Conservation (phyloP, 192 early-diverging fungal genomes). For the Rhizophagus sp. region DNA sequence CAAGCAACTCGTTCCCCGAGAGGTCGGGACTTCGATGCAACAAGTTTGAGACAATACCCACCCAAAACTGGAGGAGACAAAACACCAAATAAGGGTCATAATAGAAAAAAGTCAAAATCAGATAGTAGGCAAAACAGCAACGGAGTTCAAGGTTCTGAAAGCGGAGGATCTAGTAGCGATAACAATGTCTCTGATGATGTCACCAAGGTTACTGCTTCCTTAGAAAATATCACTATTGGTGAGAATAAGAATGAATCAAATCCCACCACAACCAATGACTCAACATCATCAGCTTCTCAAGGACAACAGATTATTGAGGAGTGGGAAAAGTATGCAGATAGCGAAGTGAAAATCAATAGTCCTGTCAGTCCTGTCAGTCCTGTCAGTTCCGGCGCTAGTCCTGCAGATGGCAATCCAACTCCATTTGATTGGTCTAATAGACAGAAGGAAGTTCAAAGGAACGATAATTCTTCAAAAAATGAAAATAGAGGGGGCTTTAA, state of each 20-base stretch:
- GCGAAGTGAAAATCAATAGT: constrained; percentile 4
- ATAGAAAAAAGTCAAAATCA: constrained; percentile 24
- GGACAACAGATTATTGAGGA: constrained; percentile 20
- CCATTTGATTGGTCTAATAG: constrained; percentile 14
- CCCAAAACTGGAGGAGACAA: constrained; percentile 14
- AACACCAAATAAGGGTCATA: constrained; percentile 10
- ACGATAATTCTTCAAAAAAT: background rate
- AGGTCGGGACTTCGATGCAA: constrained; percentile 47
- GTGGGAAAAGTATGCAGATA: constrained; percentile 18
- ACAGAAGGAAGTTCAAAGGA: constrained; percentile 15
- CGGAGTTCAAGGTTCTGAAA: constrained; percentile 21
- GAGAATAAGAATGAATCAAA: constrained; percentile 16
- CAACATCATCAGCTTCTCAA: background rate
- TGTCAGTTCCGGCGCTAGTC: background rate
- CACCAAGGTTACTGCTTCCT: background rate
- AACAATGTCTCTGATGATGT: constrained; percentile 18
- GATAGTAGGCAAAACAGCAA: constrained; percentile 19
- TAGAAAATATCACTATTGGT: constrained; percentile 15
- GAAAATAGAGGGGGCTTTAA: constrained; percentile 16
- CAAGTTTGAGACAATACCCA: constrained; percentile 37
- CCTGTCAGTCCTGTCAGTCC: no score
- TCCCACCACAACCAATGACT: background rate
- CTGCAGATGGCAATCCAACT: background rate
- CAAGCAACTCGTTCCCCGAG: constrained; percentile 34
- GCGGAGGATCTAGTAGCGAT: constrained; percentile 24